Evolutionary conservation across 2,329 filamentous ascomycete genomes (phyloP).

Genomic region (Lizonia empirigonia): DNA sequence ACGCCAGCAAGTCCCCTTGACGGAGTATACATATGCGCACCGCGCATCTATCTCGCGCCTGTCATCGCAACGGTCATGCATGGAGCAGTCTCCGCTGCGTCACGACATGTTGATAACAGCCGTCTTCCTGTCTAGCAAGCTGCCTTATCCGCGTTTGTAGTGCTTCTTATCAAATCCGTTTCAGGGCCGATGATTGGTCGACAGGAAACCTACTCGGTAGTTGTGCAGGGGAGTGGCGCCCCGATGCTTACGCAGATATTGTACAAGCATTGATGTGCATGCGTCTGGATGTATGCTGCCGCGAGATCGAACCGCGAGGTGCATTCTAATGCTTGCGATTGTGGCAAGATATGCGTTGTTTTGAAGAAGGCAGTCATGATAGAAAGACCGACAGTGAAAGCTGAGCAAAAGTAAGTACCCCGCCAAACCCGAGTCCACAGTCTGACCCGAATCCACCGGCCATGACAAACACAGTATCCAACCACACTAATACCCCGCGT

Average conservation of each 20-base stretch:
- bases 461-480: conserved; percentile 6
- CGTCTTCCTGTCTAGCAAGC: neutral
- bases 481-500: too few species aligned
- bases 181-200: conserved; percentile 23
- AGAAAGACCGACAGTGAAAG: too few species aligned
- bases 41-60: conserved; percentile 7
- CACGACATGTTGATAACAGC: conserved; percentile 18
- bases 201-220: conserved; percentile 11
- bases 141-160: conserved; percentile 12
- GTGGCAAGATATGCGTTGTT: neutral
- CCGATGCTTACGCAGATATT: neutral
- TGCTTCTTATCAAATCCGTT: conserved; percentile 26
- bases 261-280: neutral
- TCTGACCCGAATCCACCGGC: neutral
- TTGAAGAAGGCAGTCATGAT: too few species aligned
- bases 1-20: neutral
- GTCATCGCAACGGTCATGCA: conserved; percentile 16
- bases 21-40: conserved; percentile 5
- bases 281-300: neutral
- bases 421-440: conserved; percentile 2
- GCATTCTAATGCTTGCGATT: neutral
- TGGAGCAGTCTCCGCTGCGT: conserved; percentile 15
- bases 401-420: neutral
- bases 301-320: too few species aligned
- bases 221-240: conserved; percentile 18